These are phyloP conservation scores for Plasmodium yoelii DNA, from an alignment of 169 alveolate species.

Conservation along the genomic window DNA sequence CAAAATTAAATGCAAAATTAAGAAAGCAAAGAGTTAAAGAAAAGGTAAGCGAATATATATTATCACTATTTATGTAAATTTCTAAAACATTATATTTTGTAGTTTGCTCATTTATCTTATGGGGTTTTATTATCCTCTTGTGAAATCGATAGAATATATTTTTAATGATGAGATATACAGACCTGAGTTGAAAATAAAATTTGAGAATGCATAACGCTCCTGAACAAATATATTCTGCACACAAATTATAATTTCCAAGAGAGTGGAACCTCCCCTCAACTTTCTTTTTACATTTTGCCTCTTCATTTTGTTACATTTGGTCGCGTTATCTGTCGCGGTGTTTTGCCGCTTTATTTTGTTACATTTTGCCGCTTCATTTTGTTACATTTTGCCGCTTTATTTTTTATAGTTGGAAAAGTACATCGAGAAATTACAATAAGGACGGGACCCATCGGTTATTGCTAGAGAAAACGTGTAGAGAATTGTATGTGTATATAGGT, in stretches of 20 bases:
- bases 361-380: not conserved
- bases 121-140: not conserved
- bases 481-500: not conserved
- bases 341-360: no score
- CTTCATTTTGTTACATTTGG: not conserved
- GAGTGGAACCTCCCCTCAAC: not conserved
- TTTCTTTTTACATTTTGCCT: no score
- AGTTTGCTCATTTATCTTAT: not conserved
- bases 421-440: conserved; percentile 62
- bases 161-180: conserved; percentile 73
- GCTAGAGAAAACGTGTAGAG: not conserved
- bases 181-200: conserved; percentile 73
- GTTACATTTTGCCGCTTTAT: not conserved
- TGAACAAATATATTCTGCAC: conserved; percentile 41
- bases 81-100: no score
- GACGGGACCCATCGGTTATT: not conserved
- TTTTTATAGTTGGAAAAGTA: conserved; percentile 46
- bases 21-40: conserved; percentile 94
- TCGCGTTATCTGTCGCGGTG: no score
- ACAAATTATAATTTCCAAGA: no score
- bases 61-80: no score
- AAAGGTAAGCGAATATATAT: conserved; percentile 86
- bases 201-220: conserved; percentile 51
- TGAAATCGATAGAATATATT: conserved; percentile 1
- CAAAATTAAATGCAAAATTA: conserved; percentile 91